Evolutionary conservation across 2,329 filamentous ascomycete species (phyloP).

Genomic region (Pestalotiopsis sp.): DNA sequence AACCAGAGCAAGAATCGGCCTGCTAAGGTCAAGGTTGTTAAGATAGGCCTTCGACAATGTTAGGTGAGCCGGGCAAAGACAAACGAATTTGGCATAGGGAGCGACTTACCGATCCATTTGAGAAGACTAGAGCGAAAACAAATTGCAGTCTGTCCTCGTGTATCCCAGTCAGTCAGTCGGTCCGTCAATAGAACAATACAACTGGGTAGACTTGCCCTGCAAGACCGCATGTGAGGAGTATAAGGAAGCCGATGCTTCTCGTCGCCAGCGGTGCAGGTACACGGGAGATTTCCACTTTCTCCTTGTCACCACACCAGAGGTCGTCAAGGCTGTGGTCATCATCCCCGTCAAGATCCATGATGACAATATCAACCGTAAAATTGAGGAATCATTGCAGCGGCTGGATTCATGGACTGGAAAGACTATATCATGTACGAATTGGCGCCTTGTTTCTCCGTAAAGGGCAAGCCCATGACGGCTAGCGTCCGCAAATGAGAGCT

Average conservation of each 20-base stretch:
- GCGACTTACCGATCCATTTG: background rate
- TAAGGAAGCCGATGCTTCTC: background rate
- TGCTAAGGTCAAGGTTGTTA: background rate
- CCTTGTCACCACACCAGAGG: background rate
- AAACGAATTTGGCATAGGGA: background rate
- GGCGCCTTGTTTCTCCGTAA: no score
- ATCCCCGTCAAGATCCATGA: background rate
- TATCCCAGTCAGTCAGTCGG: background rate
- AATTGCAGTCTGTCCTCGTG: background rate
- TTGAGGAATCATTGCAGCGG: background rate
- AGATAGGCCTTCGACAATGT: background rate
- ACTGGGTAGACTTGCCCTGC: background rate
- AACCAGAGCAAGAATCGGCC: background rate
- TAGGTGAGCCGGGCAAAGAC: background rate
- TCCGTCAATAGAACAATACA: background rate
- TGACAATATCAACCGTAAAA: background rate
- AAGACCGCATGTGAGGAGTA: background rate
- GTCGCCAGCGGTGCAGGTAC: background rate
- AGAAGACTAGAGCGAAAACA: background rate
- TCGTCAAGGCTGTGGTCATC: background rate
- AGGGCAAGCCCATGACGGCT: background rate
- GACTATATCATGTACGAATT: no score
- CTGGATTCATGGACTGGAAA: background rate
- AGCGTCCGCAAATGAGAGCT: background rate
- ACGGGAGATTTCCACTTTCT: background rate